phyloP scores from a whole-genome alignment of 768 basidiomycete species.

The Favolaschia claudopus region DNA sequence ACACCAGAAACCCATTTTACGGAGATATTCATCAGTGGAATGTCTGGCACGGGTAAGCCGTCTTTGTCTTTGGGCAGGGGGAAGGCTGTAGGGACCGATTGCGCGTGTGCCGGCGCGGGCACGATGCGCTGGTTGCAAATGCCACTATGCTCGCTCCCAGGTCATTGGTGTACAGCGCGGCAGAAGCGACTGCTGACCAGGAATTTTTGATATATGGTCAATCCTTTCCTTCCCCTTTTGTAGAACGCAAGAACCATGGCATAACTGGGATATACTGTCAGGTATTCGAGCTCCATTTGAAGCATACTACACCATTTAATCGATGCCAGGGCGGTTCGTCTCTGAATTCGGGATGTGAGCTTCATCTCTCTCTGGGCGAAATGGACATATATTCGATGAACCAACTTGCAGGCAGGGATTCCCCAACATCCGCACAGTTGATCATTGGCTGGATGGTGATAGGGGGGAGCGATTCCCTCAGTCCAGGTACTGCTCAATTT shows the following conservation, averaged over 20 bases:
- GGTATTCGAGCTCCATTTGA: constrained; percentile 44
- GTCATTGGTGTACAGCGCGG: too few species aligned
- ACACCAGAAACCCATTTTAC: constrained; percentile 72
- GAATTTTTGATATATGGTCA: too few species aligned
- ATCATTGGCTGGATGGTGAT: constrained; percentile 87
- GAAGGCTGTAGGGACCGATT: too few species aligned
- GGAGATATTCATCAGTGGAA: constrained; percentile 98
- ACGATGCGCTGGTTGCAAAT: too few species aligned
- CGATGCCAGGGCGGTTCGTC: constrained; percentile 79
- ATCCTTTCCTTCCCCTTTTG: neutral
- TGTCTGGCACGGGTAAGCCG: constrained; percentile 81
- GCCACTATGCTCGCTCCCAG: too few species aligned
- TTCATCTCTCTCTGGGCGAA: neutral
- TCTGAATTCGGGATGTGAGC: constrained; percentile 93
- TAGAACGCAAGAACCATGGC: constrained; percentile 85
- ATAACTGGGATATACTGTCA: constrained; percentile 89
- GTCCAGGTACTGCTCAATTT: too few species aligned
- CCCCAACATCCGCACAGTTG: constrained; percentile 88
- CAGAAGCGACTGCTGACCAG: too few species aligned
- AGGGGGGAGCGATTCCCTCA: constrained; percentile 83
- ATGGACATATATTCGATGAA: neutral
- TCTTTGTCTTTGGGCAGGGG: too few species aligned
- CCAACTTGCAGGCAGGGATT: constrained; percentile 82
- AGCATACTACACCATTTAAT: too few species aligned
- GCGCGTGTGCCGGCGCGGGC: too few species aligned